Evolutionary conservation across 768 basidiomycete species (phyloP).

Genomic region (Serpula lacrymans): DNA sequence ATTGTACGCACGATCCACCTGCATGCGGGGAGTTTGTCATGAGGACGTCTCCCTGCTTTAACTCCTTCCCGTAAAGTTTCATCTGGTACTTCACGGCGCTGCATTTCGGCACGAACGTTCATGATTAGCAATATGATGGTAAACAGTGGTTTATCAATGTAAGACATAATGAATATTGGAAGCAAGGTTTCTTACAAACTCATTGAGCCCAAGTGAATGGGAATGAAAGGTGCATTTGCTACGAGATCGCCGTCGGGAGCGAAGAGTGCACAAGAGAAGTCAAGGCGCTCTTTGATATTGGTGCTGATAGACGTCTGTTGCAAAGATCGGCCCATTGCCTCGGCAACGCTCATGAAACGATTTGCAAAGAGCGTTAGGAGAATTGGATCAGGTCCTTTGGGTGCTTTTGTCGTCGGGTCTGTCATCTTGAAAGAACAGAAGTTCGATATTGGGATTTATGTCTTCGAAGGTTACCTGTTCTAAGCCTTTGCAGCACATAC

Average conservation of each 20-base stretch:
- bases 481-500: no score
- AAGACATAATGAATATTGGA: no score
- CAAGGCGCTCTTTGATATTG: conserved; percentile 94
- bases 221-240: conserved; percentile 91
- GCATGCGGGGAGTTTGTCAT: conserved; percentile 91
- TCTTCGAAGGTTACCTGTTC: no score
- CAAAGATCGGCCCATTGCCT: conserved; percentile 90
- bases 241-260: conserved; percentile 93
- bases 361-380: conserved; percentile 90
- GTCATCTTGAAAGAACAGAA: no score
- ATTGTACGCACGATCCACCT: conserved; percentile 72
- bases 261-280: conserved; percentile 94
- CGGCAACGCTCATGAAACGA: conserved; percentile 96
- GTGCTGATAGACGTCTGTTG: conserved; percentile 90
- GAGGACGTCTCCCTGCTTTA: conserved; percentile 89
- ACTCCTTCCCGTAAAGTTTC: conserved; percentile 61
- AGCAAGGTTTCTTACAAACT: conserved; percentile 62
- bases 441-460: no score
- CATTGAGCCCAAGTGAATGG: conserved; percentile 86
- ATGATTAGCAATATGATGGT: neutral
- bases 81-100: conserved; percentile 90
- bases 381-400: conserved; percentile 75
- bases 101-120: no score
- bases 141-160: neutral
- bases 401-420: no score